Evolutionary conservation across 108 stramenopile species (phyloP).

Genomic region (Conticribra guillardii): DNA sequence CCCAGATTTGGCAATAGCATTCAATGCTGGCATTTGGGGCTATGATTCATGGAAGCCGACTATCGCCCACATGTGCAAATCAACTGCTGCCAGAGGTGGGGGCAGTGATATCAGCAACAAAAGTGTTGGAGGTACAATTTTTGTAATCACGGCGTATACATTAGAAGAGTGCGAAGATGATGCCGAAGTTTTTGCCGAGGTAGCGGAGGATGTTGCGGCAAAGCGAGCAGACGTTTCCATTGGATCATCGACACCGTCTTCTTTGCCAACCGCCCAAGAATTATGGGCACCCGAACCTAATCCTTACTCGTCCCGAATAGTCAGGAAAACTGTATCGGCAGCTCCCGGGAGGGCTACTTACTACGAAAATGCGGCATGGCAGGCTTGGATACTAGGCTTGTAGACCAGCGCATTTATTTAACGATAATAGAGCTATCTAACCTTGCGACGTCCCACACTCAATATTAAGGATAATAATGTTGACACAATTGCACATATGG

Average conservation of each 20-base stretch:
- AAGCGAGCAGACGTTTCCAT: neutral
- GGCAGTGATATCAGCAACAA: conserved; percentile 7
- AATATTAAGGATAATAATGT: too few species aligned
- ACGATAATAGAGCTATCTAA: too few species aligned
- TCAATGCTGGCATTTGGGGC: conserved; percentile 90
- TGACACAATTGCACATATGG: too few species aligned
- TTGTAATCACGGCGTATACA: conserved; percentile 85
- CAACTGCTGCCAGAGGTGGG: conserved; percentile 7
- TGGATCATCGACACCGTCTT: neutral
- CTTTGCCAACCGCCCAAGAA: conserved; percentile 18
- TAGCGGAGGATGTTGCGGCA: conserved; percentile 39
- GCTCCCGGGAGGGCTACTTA: conserved; percentile 56
- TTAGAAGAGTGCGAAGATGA: conserved; percentile 84
- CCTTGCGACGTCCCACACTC: too few species aligned
- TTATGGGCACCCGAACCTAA: conserved; percentile 78
- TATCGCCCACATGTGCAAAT: conserved; percentile 41
- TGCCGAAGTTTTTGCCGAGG: conserved; percentile 51
- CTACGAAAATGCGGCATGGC: conserved; percentile 85
- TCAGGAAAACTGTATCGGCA: conserved; percentile 59
- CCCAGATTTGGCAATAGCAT: conserved; percentile 71
- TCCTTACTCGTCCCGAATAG: conserved; percentile 68
- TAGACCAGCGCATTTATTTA: too few species aligned
- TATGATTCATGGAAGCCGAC: conserved; percentile 86
- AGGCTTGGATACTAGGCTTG: conserved; percentile 75
- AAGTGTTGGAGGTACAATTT: conserved; percentile 34